Base-by-base conservation (phyloP, 805 yeast genomes). In the Candida suzukii region DNA sequence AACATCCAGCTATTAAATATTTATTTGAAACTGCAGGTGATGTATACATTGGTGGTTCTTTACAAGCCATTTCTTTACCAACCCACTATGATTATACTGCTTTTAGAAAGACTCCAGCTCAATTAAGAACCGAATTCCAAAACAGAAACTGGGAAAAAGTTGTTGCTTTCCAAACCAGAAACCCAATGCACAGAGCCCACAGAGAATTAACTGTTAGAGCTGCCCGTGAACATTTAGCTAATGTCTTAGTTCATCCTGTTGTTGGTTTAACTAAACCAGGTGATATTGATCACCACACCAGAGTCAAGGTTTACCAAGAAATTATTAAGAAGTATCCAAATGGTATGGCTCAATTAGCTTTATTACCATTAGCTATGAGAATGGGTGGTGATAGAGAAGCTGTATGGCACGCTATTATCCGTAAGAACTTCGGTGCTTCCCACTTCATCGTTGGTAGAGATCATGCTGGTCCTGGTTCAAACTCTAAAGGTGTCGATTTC, bases 321-420 rank as follows among this genome's bases (percentile, higher is more conserved):
- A 80, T 90, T 53, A 76, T 91, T 65, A 86, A 90, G 67, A 83
- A 91, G 57, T 90, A 86, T 66, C 98, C 97, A 40, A 84, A 81
- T 49, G 96, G 96, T 41, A 83, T 90, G 77, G 97, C 97, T 14
- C 79, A 85, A 49, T 70, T 90, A 47, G 82, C 96, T 9, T 69
- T 90, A 49, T 73, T 90, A 53, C 98, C 98, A 12, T 72, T 90
- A 57, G 98, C 98, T 31, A 90, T 90, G 98, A 82, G 98, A 74
- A 90, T 90, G 98, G 97, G 93, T 42, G 98, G 98, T 64, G 97
- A 91, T 64, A 80, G 95, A 63, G 98, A 90, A 68, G 98, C 98
- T 19, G 85, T 90, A 35, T 91, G 97, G 97, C 98, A 90, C 61
- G 96, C 97, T 16, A 83, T 91, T 56, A 90, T 90, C 61, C 84